Base-by-base conservation (phyloP, 2,329 filamentous ascomycete species). In the Xylaria multiplex region DNA sequence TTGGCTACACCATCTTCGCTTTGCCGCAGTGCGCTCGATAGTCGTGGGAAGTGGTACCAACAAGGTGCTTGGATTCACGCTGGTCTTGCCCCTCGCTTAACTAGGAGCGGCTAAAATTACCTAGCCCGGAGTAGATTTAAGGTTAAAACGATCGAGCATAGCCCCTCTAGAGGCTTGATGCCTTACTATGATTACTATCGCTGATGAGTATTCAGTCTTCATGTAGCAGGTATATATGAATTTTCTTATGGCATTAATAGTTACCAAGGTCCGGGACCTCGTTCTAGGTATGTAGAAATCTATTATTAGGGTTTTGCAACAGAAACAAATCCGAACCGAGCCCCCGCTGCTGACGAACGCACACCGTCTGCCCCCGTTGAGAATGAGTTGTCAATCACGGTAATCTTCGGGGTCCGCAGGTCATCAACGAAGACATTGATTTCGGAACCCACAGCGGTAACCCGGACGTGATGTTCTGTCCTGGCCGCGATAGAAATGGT, bases 351-450 rank as follows among this genome's bases (percentile, higher is more conserved):
- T 0, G 63, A 68, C 27, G 72, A 70, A n/a, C 66, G 62, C 11
- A 78, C 73, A 2, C 77, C 77, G 19, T 76, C 70, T 14, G 72
- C 59, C 2, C 75, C 76, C 30, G 66, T 63, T 0, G 54, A 46
- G 49, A 70, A 74, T 9, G 66, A 67, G 14, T 42, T 46, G 24
- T 76, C 76, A 16, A 56, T 64, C 30, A 54, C 57, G 6, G 59
- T 59, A 45, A 79, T 60, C 58, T 65, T 63, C 0, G 77, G 63
- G 0, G 37, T 53, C 2, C 64, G 27, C 66, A 74, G 66, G 56
- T 77, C 72, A 1, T 69, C 70, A 9, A 79, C 67, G 49, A 73
- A 78, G 3, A 79, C 69, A 1, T 62, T 72, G 16, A 78, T 73
- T 2, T 72, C 35, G 46, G 61, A 69, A 4, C 67, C 71, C 9